Conservation (phyloP, 352 stramenopile species). For the Saprolegnia parasitica region DNA sequence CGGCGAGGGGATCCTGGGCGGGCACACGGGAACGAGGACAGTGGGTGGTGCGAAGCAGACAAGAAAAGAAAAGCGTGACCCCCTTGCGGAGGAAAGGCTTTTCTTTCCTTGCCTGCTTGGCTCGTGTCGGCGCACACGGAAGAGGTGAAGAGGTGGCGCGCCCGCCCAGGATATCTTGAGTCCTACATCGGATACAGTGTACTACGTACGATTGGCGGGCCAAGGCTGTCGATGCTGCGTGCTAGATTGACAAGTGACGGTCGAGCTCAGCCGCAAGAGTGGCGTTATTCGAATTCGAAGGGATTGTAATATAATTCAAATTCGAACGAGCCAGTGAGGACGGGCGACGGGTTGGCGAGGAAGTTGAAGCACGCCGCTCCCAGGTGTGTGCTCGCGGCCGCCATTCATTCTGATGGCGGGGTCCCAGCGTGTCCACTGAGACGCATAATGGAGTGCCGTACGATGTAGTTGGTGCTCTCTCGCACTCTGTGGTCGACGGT, state of each 20-base stretch:
- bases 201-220: neutral
- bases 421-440: no score
- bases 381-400: neutral
- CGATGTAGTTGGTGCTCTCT: no score
- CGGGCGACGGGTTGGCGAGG: neutral
- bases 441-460: no score
- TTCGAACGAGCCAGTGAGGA: constrained; percentile 16
- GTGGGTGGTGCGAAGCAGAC: constrained; percentile 21
- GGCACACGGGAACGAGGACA: neutral
- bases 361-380: neutral
- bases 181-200: constrained; percentile 14
- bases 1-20: neutral
- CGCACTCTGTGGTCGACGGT: no score
- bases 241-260: neutral
- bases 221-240: neutral
- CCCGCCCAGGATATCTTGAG: constrained; percentile 11
- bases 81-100: constrained; percentile 21
- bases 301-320: neutral
- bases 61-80: constrained; percentile 27
- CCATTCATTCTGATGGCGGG: neutral
- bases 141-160: constrained; percentile 2
- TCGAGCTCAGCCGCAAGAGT: neutral
- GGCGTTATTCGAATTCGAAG: constrained; percentile 5
- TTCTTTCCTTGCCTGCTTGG: constrained; percentile 28
- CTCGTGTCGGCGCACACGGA: neutral